Conservation (phyloP, 495 filamentous ascomycete species). For the Hypoxylon subgilvum region DNA sequence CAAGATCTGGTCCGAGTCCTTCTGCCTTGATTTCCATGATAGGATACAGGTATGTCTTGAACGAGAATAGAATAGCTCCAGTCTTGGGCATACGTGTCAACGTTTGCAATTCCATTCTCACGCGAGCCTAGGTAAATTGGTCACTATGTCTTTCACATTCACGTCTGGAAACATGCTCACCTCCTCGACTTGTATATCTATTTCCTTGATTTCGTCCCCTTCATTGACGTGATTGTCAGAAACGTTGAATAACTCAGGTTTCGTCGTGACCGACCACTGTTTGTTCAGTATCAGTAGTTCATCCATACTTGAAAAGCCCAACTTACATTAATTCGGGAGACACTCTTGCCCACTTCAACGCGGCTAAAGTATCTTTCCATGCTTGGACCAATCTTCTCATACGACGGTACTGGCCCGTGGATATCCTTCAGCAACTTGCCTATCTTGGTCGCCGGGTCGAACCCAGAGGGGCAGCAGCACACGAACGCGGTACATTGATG, state of each 20-base stretch:
- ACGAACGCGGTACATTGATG: constrained; percentile 73
- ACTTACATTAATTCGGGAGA: constrained; percentile 61
- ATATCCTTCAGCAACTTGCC: constrained; percentile 67
- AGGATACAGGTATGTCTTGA: constrained; percentile 81
- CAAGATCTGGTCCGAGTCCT: constrained; percentile 68
- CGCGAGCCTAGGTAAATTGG: constrained; percentile 57
- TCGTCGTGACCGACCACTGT: constrained; percentile 69
- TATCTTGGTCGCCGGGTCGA: constrained; percentile 69
- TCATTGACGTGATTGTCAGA: constrained; percentile 57
- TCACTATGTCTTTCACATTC: too few relatives aligned
- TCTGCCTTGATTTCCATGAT: constrained; percentile 72
- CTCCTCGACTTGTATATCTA: constrained; percentile 57
- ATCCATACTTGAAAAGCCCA: neutral
- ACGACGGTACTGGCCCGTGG: constrained; percentile 73
- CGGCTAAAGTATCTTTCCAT: constrained; percentile 79
- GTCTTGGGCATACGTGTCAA: constrained; percentile 73
- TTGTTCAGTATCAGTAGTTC: constrained; percentile 3
- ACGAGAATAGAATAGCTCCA: constrained; percentile 72
- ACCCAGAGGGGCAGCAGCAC: constrained; percentile 76
- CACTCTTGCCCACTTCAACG: constrained; percentile 60
- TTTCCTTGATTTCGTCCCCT: constrained; percentile 50
- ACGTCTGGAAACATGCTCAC: constrained; percentile 36
- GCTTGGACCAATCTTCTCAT: constrained; percentile 72
- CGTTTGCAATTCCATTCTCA: constrained; percentile 79
- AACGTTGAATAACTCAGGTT: constrained; percentile 61